phyloP scores from a whole-genome alignment of 2,329 filamentous ascomycete genomes.

The Aspergillus texensis region DNA sequence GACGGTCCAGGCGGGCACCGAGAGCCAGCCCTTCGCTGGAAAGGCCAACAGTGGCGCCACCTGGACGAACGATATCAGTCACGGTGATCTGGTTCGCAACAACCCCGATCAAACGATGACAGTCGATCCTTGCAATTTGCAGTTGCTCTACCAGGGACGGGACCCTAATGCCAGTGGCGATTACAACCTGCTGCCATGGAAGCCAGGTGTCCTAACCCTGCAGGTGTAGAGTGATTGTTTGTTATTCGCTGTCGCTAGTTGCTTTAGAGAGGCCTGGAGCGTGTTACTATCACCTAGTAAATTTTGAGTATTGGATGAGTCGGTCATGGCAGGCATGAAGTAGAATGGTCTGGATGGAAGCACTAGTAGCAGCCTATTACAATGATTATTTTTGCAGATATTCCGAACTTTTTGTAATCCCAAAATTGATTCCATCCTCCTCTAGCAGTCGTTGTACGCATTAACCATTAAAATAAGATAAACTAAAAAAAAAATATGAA shows the following conservation, averaged over 20 bases:
- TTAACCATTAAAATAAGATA: not conserved
- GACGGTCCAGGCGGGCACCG: conserved; percentile 60
- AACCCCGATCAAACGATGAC: conserved; percentile 65
- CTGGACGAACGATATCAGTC: conserved; percentile 70
- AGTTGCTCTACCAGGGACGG: conserved; percentile 66
- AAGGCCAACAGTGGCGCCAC: conserved; percentile 66
- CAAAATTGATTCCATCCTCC: not conserved
- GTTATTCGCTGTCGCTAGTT: not conserved
- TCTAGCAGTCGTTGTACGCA: not conserved
- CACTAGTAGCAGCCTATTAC: not conserved
- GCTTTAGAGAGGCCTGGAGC: not conserved
- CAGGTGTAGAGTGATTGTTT: not conserved
- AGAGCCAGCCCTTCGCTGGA: conserved; percentile 66
- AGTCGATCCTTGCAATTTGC: conserved; percentile 65
- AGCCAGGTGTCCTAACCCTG: conserved; percentile 59
- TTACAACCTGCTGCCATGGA: conserved; percentile 58
- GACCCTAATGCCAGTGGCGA: conserved; percentile 45
- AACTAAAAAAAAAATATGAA: no score
- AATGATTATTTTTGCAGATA: not conserved
- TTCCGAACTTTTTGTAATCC: not conserved
- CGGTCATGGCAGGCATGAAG: not conserved
- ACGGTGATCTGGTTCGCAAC: conserved; percentile 63
- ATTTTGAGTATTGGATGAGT: not conserved
- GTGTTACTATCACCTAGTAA: not conserved
- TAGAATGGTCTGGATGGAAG: not conserved